Percentiles rank a stretch among this genome's conserved stretches.
phyloP scores from a whole-genome alignment of 192 early-diverging fungal species.

The Chytriomyces confervae region DNA sequence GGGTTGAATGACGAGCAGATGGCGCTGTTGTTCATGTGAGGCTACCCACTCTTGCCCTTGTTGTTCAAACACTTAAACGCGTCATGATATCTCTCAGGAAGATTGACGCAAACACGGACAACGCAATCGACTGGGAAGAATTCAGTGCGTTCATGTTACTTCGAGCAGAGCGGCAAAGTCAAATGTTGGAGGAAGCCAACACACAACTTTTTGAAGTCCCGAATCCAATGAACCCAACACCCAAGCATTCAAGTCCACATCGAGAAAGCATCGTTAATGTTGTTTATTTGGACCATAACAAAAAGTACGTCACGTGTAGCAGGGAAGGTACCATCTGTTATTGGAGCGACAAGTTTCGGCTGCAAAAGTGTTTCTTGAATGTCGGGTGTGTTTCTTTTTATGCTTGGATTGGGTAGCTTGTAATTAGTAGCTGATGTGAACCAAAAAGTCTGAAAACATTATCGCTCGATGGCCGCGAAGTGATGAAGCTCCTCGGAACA shows the following conservation, averaged over 20 bases:
- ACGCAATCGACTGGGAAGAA: slow-evolving; percentile 63
- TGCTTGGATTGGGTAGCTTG: background rate
- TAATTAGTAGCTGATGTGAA: background rate
- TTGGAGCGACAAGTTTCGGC: slow-evolving; percentile 58
- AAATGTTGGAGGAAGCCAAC: slow-evolving; percentile 55
- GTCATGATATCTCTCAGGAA: slow-evolving; percentile 17
- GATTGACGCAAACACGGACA: slow-evolving; percentile 64
- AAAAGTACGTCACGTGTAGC: slow-evolving; percentile 49
- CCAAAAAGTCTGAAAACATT: slow-evolving; percentile 3
- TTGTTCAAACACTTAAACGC: background rate
- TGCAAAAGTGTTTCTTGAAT: slow-evolving; percentile 48
- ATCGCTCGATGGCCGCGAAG: slow-evolving; percentile 24
- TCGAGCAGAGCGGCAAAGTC: slow-evolving; percentile 52
- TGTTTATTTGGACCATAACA: slow-evolving; percentile 32
- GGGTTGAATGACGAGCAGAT: slow-evolving; percentile 60
- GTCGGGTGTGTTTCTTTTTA: slow-evolving; percentile 36
- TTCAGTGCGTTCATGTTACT: slow-evolving; percentile 64
- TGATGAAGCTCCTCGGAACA: slow-evolving; percentile 19
- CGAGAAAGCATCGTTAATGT: slow-evolving; percentile 51
- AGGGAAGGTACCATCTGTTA: slow-evolving; percentile 56
- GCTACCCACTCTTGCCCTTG: background rate
- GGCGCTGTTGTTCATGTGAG: slow-evolving; percentile 57
- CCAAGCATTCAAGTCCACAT: slow-evolving; percentile 45
- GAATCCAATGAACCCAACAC: slow-evolving; percentile 23
- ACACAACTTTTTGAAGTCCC: slow-evolving; percentile 46